These are phyloP conservation scores for Ophiostoma quercus DNA, from an alignment of 2,329 filamentous ascomycete species.

Conservation along the genomic window DNA sequence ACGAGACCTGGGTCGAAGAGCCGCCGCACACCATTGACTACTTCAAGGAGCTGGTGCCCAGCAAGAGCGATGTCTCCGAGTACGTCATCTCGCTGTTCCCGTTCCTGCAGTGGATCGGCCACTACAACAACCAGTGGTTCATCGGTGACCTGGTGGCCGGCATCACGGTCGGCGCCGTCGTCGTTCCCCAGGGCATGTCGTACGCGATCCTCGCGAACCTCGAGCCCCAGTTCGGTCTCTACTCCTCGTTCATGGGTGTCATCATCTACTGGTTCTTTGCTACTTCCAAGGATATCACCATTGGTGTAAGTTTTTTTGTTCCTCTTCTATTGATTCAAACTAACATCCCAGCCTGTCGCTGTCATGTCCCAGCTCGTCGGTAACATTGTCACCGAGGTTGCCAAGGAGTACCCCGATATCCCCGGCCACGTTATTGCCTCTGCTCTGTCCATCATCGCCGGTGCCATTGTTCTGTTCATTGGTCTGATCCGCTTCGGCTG, in stretches of 20 bases:
- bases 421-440: slow-evolving; percentile 66
- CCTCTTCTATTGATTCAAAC: no score
- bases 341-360: slow-evolving; percentile 70
- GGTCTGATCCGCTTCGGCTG: slow-evolving; percentile 78
- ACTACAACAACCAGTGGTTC: slow-evolving; percentile 88
- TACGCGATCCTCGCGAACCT: slow-evolving; percentile 81
- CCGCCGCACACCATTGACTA: slow-evolving; percentile 72
- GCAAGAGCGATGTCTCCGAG: slow-evolving; percentile 44
- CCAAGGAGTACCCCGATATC: slow-evolving; percentile 51
- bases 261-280: slow-evolving; percentile 96
- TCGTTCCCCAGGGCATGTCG: slow-evolving; percentile 96
- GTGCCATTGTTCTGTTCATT: slow-evolving; percentile 69
- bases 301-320: slow-evolving; percentile 59
- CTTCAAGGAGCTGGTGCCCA: slow-evolving; percentile 60
- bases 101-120: slow-evolving; percentile 79
- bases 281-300: slow-evolving; percentile 97
- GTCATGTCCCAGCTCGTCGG: slow-evolving; percentile 91
- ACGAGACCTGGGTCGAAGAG: slow-evolving; percentile 73
- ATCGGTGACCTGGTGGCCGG: slow-evolving; percentile 84
- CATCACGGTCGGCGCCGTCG: slow-evolving; percentile 57
- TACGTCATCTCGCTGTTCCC: slow-evolving; percentile 77
- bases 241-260: slow-evolving; percentile 94
- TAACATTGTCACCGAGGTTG: slow-evolving; percentile 65
- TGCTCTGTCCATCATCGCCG: slow-evolving; percentile 70
- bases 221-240: slow-evolving; percentile 77